These are phyloP conservation scores for Samsoniella hepiali DNA, from an alignment of 2,329 filamentous ascomycete species.

Conservation along the genomic window DNA sequence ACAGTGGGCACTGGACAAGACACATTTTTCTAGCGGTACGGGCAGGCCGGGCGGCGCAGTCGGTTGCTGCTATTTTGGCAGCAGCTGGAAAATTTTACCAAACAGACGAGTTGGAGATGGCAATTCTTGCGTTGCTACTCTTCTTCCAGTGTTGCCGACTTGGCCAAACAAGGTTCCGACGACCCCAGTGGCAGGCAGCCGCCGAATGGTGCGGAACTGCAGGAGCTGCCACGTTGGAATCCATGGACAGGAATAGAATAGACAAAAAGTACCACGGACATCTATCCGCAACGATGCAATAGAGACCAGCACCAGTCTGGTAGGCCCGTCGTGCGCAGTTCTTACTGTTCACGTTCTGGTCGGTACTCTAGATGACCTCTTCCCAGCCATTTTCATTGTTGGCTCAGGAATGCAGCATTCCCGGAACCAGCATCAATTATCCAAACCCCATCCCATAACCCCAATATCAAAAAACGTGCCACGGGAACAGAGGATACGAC, in stretches of 20 bases:
- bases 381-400: neutral
- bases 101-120: neutral
- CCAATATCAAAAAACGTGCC: neutral
- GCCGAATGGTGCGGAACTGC: neutral
- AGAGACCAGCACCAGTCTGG: too few relatives aligned
- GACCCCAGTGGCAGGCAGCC: neutral
- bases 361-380: too few relatives aligned
- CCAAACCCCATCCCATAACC: neutral
- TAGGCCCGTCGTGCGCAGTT: too few relatives aligned
- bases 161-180: neutral
- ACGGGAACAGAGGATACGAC: neutral
- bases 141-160: neutral
- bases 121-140: neutral
- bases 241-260: neutral
- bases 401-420: neutral
- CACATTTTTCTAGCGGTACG: constrained; percentile 1
- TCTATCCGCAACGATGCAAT: neutral
- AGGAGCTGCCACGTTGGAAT: neutral
- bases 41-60: constrained; percentile 1
- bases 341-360: too few relatives aligned
- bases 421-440: neutral
- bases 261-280: neutral
- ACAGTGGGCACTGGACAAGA: neutral
- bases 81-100: neutral
- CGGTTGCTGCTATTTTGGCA: neutral